These are phyloP conservation scores for Ascodesmis nigricans DNA, from an alignment of 495 filamentous ascomycete genomes.

Conservation along the genomic window DNA sequence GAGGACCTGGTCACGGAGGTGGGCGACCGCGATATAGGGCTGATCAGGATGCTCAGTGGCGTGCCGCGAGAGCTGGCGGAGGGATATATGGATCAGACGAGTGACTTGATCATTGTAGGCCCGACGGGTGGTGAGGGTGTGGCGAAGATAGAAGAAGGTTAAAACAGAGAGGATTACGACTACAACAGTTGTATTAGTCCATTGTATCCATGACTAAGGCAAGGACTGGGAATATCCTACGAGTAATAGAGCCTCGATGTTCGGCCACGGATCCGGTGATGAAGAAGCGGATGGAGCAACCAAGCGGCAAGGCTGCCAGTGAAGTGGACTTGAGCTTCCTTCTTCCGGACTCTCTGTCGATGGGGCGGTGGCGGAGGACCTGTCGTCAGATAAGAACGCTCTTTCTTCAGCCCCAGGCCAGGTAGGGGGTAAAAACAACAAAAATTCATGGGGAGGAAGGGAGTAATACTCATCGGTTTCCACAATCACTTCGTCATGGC, in stretches of 20 bases:
- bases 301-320: conserved; percentile 69
- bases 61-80: conserved; percentile 61
- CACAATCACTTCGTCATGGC: conserved; percentile 58
- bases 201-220: too few species aligned
- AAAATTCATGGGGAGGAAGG: conserved; percentile 1
- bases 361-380: conserved; percentile 6
- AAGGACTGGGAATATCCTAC: too few species aligned
- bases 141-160: conserved; percentile 33
- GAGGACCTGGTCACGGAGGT: conserved; percentile 78
- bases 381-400: conserved; percentile 21
- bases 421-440: neutral
- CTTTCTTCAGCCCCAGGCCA: conserved; percentile 6
- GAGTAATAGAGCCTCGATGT: conserved; percentile 68
- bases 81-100: conserved; percentile 52
- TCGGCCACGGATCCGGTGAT: conserved; percentile 76
- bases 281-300: conserved; percentile 71
- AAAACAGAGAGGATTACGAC: conserved; percentile 34
- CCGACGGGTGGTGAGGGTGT: conserved; percentile 27
- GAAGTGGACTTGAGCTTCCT: conserved; percentile 44
- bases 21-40: conserved; percentile 60
- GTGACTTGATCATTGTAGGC: conserved; percentile 31
- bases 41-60: conserved; percentile 35
- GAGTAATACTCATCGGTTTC: conserved; percentile 53
- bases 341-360: conserved; percentile 15
- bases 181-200: too few species aligned